phyloP scores from a whole-genome alignment of 2,329 filamentous ascomycete species.

The Aspergillus sp. region DNA sequence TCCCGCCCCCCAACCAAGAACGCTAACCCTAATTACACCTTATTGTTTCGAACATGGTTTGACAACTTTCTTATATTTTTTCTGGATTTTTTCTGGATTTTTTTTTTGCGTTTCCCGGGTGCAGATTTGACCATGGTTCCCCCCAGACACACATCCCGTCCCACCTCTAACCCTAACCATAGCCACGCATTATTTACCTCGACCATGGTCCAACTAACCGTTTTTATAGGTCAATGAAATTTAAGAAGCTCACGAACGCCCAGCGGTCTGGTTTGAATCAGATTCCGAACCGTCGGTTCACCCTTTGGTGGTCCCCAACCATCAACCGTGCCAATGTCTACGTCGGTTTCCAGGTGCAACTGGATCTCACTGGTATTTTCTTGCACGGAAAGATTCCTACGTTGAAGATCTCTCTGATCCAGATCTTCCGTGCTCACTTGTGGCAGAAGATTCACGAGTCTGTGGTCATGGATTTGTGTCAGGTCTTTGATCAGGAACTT shows the following conservation, averaged over 20 bases:
- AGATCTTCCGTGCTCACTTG: conserved; percentile 98
- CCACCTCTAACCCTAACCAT: too few relatives aligned
- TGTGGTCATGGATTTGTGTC: conserved; percentile 97
- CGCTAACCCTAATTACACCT: not conserved
- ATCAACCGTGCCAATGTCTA: conserved; percentile 97
- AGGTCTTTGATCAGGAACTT: conserved; percentile 96
- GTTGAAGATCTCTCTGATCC: conserved; percentile 94
- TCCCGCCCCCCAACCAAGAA: too few relatives aligned
- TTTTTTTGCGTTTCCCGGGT: too few relatives aligned
- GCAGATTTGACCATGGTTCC: too few relatives aligned
- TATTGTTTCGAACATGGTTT: not conserved
- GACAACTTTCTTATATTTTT: too few relatives aligned
- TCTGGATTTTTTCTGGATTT: too few relatives aligned
- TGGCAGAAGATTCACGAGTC: conserved; percentile 99
- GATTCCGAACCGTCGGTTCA: conserved; percentile 98
- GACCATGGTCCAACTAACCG: not conserved
- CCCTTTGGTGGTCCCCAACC: conserved; percentile 93
- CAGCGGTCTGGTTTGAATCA: conserved; percentile 96
- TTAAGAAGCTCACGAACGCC: conserved; percentile 98
- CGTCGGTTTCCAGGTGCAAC: conserved; percentile 97
- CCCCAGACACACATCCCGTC: too few relatives aligned
- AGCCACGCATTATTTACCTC: not conserved
- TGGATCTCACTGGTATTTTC: conserved; percentile 98
- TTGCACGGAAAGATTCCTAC: conserved; percentile 98
- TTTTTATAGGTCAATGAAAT: conserved; percentile 69